phyloP scores from a whole-genome alignment of 805 yeast species.

The Sugiyamaella mastotermitis region DNA sequence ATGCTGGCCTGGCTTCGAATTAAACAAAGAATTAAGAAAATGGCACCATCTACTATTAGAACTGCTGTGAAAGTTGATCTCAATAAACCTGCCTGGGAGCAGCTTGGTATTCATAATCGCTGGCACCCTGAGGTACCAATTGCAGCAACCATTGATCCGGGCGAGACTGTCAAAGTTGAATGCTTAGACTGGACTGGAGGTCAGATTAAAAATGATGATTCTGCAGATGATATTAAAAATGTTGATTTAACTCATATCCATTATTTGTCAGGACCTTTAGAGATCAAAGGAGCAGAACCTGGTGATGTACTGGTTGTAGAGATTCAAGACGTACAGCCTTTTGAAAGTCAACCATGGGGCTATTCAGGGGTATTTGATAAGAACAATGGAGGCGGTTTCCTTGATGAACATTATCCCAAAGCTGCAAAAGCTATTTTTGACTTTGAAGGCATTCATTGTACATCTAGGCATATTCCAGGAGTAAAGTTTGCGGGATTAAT shows the following conservation, averaged over 20 bases:
- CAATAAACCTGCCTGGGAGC: constrained; percentile 40
- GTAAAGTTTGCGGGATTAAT: constrained; percentile 45
- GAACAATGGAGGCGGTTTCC: constrained; percentile 46
- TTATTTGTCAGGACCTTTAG: constrained; percentile 45
- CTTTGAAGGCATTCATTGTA: constrained; percentile 45
- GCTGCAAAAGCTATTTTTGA: constrained; percentile 50
- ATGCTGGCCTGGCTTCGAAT: too few relatives aligned
- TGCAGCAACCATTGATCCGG: constrained; percentile 35
- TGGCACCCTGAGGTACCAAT: constrained; percentile 51
- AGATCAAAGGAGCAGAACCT: constrained; percentile 39
- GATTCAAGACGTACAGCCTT: constrained; percentile 47
- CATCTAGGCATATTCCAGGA: constrained; percentile 46
- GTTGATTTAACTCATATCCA: constrained; percentile 43
- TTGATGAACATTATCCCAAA: constrained; percentile 44
- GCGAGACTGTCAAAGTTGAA: constrained; percentile 42
- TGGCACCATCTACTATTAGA: constrained; percentile 24
- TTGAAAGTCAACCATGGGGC: constrained; percentile 50
- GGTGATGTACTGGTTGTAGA: constrained; percentile 47
- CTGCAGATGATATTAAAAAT: constrained; percentile 42
- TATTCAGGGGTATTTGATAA: constrained; percentile 45
- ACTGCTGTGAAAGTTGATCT: constrained; percentile 39
- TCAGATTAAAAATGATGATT: constrained; percentile 41
- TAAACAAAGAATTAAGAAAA: constrained; percentile 1
- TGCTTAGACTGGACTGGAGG: constrained; percentile 54
- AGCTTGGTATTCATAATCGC: constrained; percentile 44